Conservation (phyloP, 768 basidiomycete species). For the Punctularia strigosozonata region DNA sequence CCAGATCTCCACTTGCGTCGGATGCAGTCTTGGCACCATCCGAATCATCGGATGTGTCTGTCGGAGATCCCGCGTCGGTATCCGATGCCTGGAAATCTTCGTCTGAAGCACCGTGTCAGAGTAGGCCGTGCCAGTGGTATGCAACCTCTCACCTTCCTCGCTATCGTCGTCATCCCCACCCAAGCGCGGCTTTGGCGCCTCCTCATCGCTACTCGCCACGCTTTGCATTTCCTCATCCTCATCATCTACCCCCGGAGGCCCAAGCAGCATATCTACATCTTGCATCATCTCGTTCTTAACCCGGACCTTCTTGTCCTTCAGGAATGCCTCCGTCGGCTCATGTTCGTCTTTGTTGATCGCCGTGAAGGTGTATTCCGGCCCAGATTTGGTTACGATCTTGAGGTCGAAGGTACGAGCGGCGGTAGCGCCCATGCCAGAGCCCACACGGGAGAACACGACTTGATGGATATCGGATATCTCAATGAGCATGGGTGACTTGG, state of each 20-base stretch:
- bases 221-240: conserved; percentile 78
- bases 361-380: conserved; percentile 81
- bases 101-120: conserved; percentile 29
- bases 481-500: conserved; percentile 86
- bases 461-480: conserved; percentile 85
- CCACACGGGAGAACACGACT: conserved; percentile 88
- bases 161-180: conserved; percentile 69
- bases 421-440: conserved; percentile 68
- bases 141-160: conserved; percentile 42
- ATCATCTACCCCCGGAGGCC: conserved; percentile 56
- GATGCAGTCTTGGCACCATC: conserved; percentile 74
- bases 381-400: conserved; percentile 75
- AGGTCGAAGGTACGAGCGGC: conserved; percentile 92
- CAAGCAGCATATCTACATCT: conserved; percentile 69
- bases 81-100: conserved; percentile 86
- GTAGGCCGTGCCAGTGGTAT: not conserved
- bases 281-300: conserved; percentile 94
- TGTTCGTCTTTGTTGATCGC: conserved; percentile 96
- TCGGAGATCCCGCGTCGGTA: conserved; percentile 84
- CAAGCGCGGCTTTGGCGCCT: conserved; percentile 35
- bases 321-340: conserved; percentile 70
- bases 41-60: conserved; percentile 37
- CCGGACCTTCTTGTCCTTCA: conserved; percentile 84
- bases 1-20: conserved; percentile 73
- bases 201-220: conserved; percentile 58